Evolutionary conservation across 306 rosid genomes (phyloP), one percentile per base, ranked within the genome.

Genomic region (Quercus ilex): DNA sequence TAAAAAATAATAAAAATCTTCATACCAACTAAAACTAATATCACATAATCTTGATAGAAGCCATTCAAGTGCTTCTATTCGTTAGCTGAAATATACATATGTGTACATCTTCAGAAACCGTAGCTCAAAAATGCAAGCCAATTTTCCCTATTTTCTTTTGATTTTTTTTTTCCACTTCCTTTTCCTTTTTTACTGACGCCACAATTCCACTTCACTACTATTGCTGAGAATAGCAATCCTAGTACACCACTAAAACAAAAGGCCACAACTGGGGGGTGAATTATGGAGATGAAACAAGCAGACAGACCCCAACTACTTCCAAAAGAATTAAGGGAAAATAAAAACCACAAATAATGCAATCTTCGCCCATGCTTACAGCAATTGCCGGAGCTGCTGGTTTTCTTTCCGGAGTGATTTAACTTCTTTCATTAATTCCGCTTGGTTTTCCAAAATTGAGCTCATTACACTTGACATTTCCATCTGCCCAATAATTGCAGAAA

Each of bases 361-460:
- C n/a, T n/a, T n/a, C n/a, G n/a, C n/a, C n/a, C n/a, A n/a, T n/a
- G 74, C 69, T 95, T 89, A 92, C 77, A 93, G 98, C 90, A 93
- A 84, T 83, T 89, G 96, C 73, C 93, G 86, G 79, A 96, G 97
- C 85, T 88, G 96, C 81, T 96, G 92, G 84, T 90, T 90, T 86
- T 96, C 99, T 79, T 91, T 85, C 76, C 91, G 89, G 68, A 96
- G 90, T 79, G 96, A 89, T 88, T 86, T 90, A 1, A 96, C 89
- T 89, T 96, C 98, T 85, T 91, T 88, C 86, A 91, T 85, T 81
- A 96, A 85, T 85, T 92, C 96, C 8, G 96, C 93, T 88, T 91
- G 99, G 88, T 90, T 96, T 83, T 92, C 93, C 86, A 93, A 74
- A 79, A 96, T 68, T 70, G 90, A 79, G 69, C 78, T 88, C 96